These are phyloP conservation scores for Brassica incana DNA, from an alignment of 345 rosid species.

Conservation along the genomic window DNA sequence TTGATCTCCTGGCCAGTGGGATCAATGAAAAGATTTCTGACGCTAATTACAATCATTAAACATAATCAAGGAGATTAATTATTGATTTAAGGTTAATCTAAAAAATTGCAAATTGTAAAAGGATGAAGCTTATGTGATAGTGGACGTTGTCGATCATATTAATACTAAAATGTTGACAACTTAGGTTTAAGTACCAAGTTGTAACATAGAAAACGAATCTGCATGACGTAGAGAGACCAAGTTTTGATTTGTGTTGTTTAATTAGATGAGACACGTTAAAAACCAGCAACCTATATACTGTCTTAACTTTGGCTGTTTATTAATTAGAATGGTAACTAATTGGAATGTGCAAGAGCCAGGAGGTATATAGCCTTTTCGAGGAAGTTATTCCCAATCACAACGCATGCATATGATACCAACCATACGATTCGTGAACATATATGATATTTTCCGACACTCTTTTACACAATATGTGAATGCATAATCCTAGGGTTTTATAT, in stretches of 20 bases:
- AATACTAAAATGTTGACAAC: slow-evolving; percentile 22
- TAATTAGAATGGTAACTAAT: background rate
- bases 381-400: background rate
- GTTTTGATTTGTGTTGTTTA: slow-evolving; percentile 27
- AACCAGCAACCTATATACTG: slow-evolving; percentile 20
- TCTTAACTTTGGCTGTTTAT: slow-evolving; percentile 18
- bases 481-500: background rate
- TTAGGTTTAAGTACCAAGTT: slow-evolving; percentile 34
- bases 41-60: slow-evolving; percentile 37
- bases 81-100: slow-evolving; percentile 24
- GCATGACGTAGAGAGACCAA: slow-evolving; percentile 34
- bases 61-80: slow-evolving; percentile 27
- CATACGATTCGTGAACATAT: slow-evolving; percentile 1
- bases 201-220: slow-evolving; percentile 39
- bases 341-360: slow-evolving; percentile 21
- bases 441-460: background rate
- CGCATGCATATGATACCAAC: background rate
- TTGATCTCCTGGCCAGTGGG: slow-evolving; percentile 16
- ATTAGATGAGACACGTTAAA: slow-evolving; percentile 32
- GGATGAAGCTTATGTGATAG: background rate
- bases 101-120: slow-evolving; percentile 27
- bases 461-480: background rate
- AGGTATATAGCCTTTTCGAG: slow-evolving; percentile 4
- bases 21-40: slow-evolving; percentile 20
- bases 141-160: background rate